Evolutionary conservation across 1,284 basidiomycete genomes (phyloP).

Genomic region (Puccinia novopanici): DNA sequence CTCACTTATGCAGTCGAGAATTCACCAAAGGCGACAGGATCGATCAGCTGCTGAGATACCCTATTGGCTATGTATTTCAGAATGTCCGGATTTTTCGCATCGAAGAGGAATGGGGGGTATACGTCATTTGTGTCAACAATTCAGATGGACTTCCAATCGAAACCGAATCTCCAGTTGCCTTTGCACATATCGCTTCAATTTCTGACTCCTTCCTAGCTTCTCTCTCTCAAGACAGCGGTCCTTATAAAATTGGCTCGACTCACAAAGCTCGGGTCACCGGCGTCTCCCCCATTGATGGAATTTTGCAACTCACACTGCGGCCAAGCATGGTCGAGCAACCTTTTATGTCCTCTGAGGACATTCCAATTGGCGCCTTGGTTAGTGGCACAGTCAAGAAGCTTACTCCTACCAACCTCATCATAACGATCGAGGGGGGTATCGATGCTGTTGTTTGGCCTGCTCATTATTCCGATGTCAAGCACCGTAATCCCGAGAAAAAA

Average conservation of each 20-base stretch:
- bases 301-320: slow-evolving; percentile 82
- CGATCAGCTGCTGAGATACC: slow-evolving; percentile 43
- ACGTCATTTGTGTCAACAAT: slow-evolving; percentile 55
- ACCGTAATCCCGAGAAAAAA: slow-evolving; percentile 88
- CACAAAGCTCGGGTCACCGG: slow-evolving; percentile 89
- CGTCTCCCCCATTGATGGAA: slow-evolving; percentile 81
- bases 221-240: slow-evolving; percentile 70
- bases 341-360: slow-evolving; percentile 81
- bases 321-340: slow-evolving; percentile 79
- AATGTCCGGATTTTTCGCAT: slow-evolving; percentile 41
- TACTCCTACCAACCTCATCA: slow-evolving; percentile 75
- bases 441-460: slow-evolving; percentile 92
- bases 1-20: slow-evolving; percentile 10
- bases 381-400: slow-evolving; percentile 80
- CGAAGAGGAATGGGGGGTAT: slow-evolving; percentile 60
- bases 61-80: slow-evolving; percentile 53
- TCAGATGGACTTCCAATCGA: slow-evolving; percentile 69
- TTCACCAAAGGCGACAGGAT: not conserved
- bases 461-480: slow-evolving; percentile 89
- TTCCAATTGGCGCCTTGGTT: slow-evolving; percentile 78
- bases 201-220: slow-evolving; percentile 57
- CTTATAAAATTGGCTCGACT: slow-evolving; percentile 75
- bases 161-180: slow-evolving; percentile 67
- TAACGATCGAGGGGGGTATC: slow-evolving; percentile 78
- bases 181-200: slow-evolving; percentile 72